Evolutionary conservation across 176 grass and related monocot species (phyloP).

Genomic region (Bolboschoenus planiculmis): DNA sequence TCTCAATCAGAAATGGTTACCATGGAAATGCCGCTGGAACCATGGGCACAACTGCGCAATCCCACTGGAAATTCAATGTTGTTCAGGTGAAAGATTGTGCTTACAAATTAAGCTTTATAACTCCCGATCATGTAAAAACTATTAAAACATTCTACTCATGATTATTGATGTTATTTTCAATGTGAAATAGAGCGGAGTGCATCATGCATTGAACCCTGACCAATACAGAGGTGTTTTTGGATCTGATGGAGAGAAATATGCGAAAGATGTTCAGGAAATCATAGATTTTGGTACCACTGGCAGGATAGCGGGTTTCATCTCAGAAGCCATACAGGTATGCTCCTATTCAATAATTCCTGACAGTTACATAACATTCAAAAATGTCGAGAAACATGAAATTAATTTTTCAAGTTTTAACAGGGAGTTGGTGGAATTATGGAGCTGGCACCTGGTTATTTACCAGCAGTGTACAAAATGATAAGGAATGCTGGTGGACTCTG

Average conservation of each 20-base stretch:
- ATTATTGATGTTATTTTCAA: not conserved
- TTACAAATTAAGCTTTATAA: not conserved
- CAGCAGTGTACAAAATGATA: constrained; percentile 58
- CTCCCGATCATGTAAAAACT: not conserved
- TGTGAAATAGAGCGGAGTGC: constrained; percentile 62
- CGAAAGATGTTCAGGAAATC: constrained; percentile 87
- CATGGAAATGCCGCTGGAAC: constrained; percentile 97
- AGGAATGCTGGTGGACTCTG: constrained; percentile 82
- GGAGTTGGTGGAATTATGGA: constrained; percentile 93
- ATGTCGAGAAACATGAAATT: not conserved
- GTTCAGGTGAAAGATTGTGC: constrained; percentile 37
- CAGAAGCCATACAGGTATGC: constrained; percentile 89
- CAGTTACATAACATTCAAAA: not conserved
- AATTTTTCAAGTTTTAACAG: constrained; percentile 32
- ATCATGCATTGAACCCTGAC: constrained; percentile 86
- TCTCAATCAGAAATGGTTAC: constrained; percentile 88
- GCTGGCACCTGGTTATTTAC: constrained; percentile 88
- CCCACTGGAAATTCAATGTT: constrained; percentile 92
- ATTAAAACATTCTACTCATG: not conserved
- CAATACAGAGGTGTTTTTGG: constrained; percentile 85
- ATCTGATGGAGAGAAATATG: constrained; percentile 84
- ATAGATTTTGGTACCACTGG: constrained; percentile 91
- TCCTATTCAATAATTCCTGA: constrained; percentile 7
- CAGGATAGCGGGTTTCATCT: constrained; percentile 77
- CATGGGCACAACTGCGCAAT: constrained; percentile 77